These are phyloP conservation scores for Solanum tarapatanum DNA, from an alignment of 257 asterid species.

Conservation along the genomic window DNA sequence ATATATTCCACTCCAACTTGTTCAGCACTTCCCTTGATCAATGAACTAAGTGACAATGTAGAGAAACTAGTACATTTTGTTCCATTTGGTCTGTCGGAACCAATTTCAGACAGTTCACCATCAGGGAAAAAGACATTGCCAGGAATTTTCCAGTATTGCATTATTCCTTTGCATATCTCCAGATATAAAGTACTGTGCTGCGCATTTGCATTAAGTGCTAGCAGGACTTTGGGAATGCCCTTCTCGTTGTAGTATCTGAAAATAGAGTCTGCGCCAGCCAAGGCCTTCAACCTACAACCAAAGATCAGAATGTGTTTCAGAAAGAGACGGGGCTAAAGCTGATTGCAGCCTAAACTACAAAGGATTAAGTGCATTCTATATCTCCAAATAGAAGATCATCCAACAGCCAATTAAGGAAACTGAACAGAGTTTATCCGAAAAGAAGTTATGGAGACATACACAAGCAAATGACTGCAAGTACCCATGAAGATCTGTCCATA, in stretches of 20 bases:
- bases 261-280: slow-evolving; percentile 25
- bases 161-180: slow-evolving; percentile 58
- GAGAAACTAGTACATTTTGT: slow-evolving; percentile 13
- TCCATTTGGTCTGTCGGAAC: slow-evolving; percentile 4
- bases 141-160: slow-evolving; percentile 53
- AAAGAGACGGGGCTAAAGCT: not conserved
- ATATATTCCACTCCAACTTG: slow-evolving; percentile 6
- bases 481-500: slow-evolving; percentile 54
- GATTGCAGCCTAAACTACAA: not conserved
- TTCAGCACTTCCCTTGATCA: slow-evolving; percentile 17
- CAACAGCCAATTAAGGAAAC: not conserved
- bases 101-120: slow-evolving; percentile 19
- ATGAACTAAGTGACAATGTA: slow-evolving; percentile 10
- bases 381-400: not conserved
- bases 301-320: slow-evolving; percentile 1
- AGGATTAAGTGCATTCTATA: not conserved
- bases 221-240: slow-evolving; percentile 46
- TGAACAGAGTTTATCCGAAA: not conserved
- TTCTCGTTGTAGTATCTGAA: slow-evolving; percentile 44
- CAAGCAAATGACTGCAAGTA: slow-evolving; percentile 70
- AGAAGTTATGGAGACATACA: slow-evolving; percentile 40
- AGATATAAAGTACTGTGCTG: slow-evolving; percentile 33
- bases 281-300: slow-evolving; percentile 45
- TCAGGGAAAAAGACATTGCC: slow-evolving; percentile 13
- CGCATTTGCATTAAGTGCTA: slow-evolving; percentile 29